Base-by-base conservation (phyloP, 176 grass and related monocot genomes). In the Lolium perenne region DNA sequence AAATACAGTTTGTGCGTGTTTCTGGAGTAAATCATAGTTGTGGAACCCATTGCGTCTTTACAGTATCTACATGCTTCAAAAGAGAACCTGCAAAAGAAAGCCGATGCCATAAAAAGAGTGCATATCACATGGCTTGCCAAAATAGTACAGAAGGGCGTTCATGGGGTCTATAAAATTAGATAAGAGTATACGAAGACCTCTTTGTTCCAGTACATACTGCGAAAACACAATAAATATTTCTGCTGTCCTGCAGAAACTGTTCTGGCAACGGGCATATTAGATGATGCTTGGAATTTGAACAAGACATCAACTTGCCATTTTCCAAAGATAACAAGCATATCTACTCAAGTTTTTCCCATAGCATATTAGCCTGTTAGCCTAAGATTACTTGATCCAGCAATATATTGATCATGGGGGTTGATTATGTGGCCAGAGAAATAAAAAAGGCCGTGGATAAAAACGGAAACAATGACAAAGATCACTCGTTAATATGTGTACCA, bases 141-240 rank as follows among this genome's bases (percentile, higher is more conserved):
- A 46, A 53, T 15, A 38, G 11, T 59, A 49, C 10, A 69, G 17
- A 17, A 41, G 8, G 14, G 67, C 45, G 81, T 7, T 38, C 59
- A 79, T 2, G 16, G 38, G 16, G 61, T 60, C 9, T 75, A 38
- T 23, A 40, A 40, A 43, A 69, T 80, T 43, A 77, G 3, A 51
- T 51, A 43, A 43, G 7, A 51, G 26, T 29, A 50, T 1, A 15
- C 49, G 1, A 6, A 54, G 4, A 54, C 50, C 50, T 53, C 50
- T 4, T 53, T 10, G 92, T 89, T 74, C 88, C 81, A 69, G 91
- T 92, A 90, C 93, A 98, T 62, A 95, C 76, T 21, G 91, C 74
- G 0, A 86, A n/a, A n/a, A 29, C 26, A 79, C 95, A 93, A 85
- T 91, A 94, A 87, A 95, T 91, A 69, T 82, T 86, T 91, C 84